Evolutionary conservation across 805 yeast species (phyloP).

Genomic region (Lipomyces spencermartinsiae): DNA sequence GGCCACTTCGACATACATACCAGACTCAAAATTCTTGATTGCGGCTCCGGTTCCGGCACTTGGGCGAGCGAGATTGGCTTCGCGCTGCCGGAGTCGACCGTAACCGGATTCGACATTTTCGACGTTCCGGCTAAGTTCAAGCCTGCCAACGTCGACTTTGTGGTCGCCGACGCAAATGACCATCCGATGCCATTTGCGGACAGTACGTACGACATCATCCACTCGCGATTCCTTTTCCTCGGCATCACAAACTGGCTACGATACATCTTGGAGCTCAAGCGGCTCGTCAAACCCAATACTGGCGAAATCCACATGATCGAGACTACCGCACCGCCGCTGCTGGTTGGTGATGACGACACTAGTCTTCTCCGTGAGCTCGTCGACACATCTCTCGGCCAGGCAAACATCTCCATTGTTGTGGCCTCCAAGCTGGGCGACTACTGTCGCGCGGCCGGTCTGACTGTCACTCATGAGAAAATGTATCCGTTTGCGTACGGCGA

Average conservation of each 20-base stretch:
- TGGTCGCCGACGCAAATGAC: constrained; percentile 24
- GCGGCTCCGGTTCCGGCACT: constrained; percentile 27
- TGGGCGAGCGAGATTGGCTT: constrained; percentile 32
- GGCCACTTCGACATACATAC: constrained; percentile 20
- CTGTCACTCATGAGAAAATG: constrained; percentile 5
- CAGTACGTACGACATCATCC: constrained; percentile 21
- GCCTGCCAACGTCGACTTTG: constrained; percentile 25
- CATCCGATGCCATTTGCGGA: constrained; percentile 17
- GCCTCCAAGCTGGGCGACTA: constrained; percentile 7
- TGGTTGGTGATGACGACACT: background rate
- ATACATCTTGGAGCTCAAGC: constrained; percentile 23
- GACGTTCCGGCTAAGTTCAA: background rate
- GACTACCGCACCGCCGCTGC: constrained; percentile 14
- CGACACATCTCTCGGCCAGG: background rate
- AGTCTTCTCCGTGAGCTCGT: background rate
- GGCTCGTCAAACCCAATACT: constrained; percentile 22
- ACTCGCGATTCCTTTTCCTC: constrained; percentile 17
- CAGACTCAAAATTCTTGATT: constrained; percentile 21
- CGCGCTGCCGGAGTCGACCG: constrained; percentile 20
- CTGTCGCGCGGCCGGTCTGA: constrained; percentile 16
- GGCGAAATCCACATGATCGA: constrained; percentile 29
- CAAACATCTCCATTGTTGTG: constrained; percentile 9
- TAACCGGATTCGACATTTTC: constrained; percentile 25
- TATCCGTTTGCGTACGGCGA: constrained; percentile 23
- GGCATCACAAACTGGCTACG: constrained; percentile 26